Conservation (phyloP, 192 early-diverging fungal genomes). For the Podila horticola region DNA sequence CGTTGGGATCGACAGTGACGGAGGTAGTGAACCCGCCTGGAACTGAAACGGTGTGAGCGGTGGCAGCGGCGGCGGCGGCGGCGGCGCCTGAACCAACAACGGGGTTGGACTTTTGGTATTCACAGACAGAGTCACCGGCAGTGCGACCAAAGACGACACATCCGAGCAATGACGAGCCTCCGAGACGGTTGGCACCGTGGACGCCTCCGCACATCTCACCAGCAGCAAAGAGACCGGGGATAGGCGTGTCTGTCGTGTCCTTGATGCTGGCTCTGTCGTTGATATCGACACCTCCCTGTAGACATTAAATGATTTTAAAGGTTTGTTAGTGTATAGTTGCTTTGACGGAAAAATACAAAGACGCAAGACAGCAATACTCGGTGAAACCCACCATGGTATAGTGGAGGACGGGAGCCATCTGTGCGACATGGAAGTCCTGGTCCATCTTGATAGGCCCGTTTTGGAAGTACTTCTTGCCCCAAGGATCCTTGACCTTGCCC, state of each 20-base stretch:
- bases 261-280: slow-evolving; percentile 74
- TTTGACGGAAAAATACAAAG: slow-evolving; percentile 52
- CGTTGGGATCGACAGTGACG: slow-evolving; percentile 62
- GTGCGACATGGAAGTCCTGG: slow-evolving; percentile 71
- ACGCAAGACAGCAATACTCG: neutral
- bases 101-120: slow-evolving; percentile 67
- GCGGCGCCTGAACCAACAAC: slow-evolving; percentile 59
- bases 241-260: slow-evolving; percentile 58
- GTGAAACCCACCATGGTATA: slow-evolving; percentile 81
- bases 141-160: slow-evolving; percentile 97
- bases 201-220: slow-evolving; percentile 97
- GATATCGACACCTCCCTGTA: slow-evolving; percentile 86
- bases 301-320: neutral
- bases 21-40: slow-evolving; percentile 74
- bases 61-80: slow-evolving; percentile 58
- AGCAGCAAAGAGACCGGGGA: slow-evolving; percentile 88
- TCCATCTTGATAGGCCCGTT: slow-evolving; percentile 64
- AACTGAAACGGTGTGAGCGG: slow-evolving; percentile 72
- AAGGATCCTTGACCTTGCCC: slow-evolving; percentile 67
- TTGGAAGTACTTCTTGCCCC: slow-evolving; percentile 78
- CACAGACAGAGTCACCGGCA: slow-evolving; percentile 78
- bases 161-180: slow-evolving; percentile 91
- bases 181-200: slow-evolving; percentile 96
- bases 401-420: slow-evolving; percentile 85
- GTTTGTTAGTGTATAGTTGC: neutral